Percentiles rank a stretch among this genome's conserved stretches.
Conservation (phyloP, 140 eudicot species). For the Stevia rebaudiana region DNA sequence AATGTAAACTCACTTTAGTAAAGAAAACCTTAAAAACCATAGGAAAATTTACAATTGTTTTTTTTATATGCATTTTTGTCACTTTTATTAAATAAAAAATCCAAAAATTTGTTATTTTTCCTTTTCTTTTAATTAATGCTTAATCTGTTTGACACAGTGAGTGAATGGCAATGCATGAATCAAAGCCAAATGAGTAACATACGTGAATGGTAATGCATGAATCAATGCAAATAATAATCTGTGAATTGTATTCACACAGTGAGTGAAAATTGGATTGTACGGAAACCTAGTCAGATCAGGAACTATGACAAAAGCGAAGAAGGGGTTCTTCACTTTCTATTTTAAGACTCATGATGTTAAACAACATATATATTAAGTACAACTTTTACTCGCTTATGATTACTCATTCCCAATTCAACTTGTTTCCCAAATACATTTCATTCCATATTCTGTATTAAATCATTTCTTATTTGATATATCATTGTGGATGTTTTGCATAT, state of each 20-base stretch:
- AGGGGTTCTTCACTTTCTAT: slow-evolving; percentile 18
- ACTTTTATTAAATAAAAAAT: no score
- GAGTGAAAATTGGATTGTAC: slow-evolving; percentile 6
- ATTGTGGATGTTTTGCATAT: slow-evolving; percentile 16
- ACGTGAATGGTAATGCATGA: slow-evolving; percentile 27
- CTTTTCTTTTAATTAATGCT: no score
- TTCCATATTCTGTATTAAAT: neutral
- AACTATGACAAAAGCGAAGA: slow-evolving; percentile 17
- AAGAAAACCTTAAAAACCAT: no score
- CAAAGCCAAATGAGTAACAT: neutral
- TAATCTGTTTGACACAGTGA: no score
- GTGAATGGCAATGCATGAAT: no score
- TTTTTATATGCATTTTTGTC: no score
- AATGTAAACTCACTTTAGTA: no score
- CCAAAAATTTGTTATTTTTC: no score
- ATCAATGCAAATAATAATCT: slow-evolving; percentile 16
- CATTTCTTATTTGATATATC: neutral
- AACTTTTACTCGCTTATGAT: no score
- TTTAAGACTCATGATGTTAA: neutral
- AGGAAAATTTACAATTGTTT: no score
- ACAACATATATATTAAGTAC: neutral
- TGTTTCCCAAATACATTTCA: neutral
- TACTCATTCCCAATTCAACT: no score
- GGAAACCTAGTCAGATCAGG: slow-evolving; percentile 28
- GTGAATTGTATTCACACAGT: slow-evolving; percentile 15